Conservation (phyloP, 495 filamentous ascomycete genomes). For the Pyronema domesticum region DNA sequence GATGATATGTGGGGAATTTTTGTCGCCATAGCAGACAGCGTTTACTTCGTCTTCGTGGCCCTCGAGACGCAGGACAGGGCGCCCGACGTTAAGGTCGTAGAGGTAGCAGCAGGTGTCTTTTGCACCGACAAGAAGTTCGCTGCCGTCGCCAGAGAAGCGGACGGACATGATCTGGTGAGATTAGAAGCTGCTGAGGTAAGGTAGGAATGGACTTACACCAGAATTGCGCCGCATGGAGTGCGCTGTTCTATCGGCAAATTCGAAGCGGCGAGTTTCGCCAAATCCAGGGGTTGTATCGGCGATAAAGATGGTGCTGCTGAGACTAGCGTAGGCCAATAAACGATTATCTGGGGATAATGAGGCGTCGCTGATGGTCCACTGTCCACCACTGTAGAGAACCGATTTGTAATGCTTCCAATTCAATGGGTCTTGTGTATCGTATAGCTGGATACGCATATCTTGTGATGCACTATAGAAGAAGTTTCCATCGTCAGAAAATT, state of each 20-base stretch:
- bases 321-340: conserved; percentile 76
- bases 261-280: conserved; percentile 57
- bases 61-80: conserved; percentile 51
- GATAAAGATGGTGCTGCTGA: conserved; percentile 62
- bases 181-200: conserved; percentile 3
- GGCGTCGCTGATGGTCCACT: conserved; percentile 94
- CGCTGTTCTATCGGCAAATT: conserved; percentile 43
- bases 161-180: conserved; percentile 63
- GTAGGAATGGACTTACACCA: conserved; percentile 10
- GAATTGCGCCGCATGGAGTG: conserved; percentile 7
- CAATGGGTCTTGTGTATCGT: conserved; percentile 91
- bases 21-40: conserved; percentile 88
- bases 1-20: conserved; percentile 75
- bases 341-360: conserved; percentile 80
- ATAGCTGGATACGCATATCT: conserved; percentile 88
- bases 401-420: conserved; percentile 94
- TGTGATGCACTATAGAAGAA: conserved; percentile 94
- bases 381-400: conserved; percentile 63
- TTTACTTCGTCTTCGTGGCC: conserved; percentile 86
- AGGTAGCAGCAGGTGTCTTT: conserved; percentile 62
- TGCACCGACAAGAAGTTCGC: conserved; percentile 80
- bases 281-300: conserved; percentile 74
- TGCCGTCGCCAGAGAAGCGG: conserved; percentile 81
- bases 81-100: conserved; percentile 75
- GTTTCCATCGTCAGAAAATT: conserved; percentile 92